Base-by-base conservation (phyloP, 2,329 filamentous ascomycete genomes). In the Hymenoscyphus fraxineus region DNA sequence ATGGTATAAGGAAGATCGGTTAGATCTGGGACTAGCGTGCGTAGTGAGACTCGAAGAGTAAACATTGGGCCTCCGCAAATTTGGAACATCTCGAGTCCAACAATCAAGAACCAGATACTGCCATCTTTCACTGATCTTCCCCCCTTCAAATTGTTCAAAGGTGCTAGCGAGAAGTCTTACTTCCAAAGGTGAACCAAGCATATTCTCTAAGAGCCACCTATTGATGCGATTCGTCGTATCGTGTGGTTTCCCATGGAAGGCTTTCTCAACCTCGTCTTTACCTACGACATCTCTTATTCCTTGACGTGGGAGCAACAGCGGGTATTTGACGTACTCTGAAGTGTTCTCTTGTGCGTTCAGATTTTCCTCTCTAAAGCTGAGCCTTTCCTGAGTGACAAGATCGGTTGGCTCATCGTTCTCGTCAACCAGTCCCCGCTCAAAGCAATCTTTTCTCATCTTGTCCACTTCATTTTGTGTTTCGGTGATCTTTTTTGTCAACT, bases 321-420 rank as follows among this genome's bases (percentile, higher is more conserved):
- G 63, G 47, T 63, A 68, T 47, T 70, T 67, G 9, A 69, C 63
- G 63, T 67, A 70, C 57, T 70, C 68, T 38, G 70, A 72, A 5
- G 22, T 62, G 6, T 64, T 58, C 6, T 57, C 39, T 7, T 44
- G 16, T 16, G 61, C 32, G 22, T 63, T 60, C n/a, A 68, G 12
- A 27, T 62, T 58, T 2, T 44, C 44, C 1, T 64, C 57, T 6
- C 16, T 40, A 41, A 67, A 65, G 16, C 39, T n/a, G 2, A 4
- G 22, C 35, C 60, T 40, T 19, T 68, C 69, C 16, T 59, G 54
- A 9, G 3, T 60, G 15, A 63, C 35, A 10, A 71, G 62, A 35
- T 61, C 51, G 2, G 65, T 66, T 3, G 69, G 69, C 1, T 72
- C 62, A 7, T 66, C 70, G 54, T 66, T 54, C 13, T 72, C 65